A percentile compares a stretch with the other conserved stretches of the same genome.
phyloP scores from a whole-genome alignment of 345 rosid genomes.

The Acer campestre region DNA sequence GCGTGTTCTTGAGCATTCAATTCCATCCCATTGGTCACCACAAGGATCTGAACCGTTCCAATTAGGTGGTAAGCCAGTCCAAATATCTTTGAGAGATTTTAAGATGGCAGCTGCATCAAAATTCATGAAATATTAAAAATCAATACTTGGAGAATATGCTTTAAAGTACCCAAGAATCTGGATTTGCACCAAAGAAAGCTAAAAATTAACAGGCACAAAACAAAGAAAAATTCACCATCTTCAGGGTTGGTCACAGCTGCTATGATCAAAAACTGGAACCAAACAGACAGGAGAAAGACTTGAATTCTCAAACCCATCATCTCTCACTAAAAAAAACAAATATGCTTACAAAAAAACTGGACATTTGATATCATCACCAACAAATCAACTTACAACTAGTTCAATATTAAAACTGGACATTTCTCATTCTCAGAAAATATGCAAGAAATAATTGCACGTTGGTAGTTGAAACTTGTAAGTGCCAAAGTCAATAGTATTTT shows the following conservation, averaged over 20 bases:
- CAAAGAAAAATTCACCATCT: not conserved
- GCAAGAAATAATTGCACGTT: not conserved
- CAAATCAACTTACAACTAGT: not conserved
- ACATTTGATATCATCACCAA: not conserved
- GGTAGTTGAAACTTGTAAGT: not conserved
- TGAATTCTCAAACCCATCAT: not conserved
- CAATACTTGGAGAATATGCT: too few species aligned
- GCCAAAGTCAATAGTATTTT: not conserved
- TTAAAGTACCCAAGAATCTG: too few species aligned
- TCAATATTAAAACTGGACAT: too few species aligned
- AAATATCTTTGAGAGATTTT: slow-evolving; percentile 29
- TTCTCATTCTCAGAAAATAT: not conserved
- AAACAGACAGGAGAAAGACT: not conserved
- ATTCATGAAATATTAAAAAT: not conserved
- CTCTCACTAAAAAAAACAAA: not conserved
- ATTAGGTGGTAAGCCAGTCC: slow-evolving; percentile 45
- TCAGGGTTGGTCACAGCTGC: not conserved
- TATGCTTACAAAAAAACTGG: not conserved
- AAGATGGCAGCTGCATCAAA: slow-evolving; percentile 34
- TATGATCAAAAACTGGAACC: not conserved
- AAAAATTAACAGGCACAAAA: too few species aligned
- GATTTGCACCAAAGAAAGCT: too few species aligned
- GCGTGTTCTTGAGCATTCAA: slow-evolving; percentile 32
- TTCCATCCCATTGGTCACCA: slow-evolving; percentile 48
- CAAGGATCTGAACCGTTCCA: slow-evolving; percentile 56